Evolutionary conservation across 2,329 filamentous ascomycete species (phyloP).

Genomic region (Xylariomycetidae sp.): DNA sequence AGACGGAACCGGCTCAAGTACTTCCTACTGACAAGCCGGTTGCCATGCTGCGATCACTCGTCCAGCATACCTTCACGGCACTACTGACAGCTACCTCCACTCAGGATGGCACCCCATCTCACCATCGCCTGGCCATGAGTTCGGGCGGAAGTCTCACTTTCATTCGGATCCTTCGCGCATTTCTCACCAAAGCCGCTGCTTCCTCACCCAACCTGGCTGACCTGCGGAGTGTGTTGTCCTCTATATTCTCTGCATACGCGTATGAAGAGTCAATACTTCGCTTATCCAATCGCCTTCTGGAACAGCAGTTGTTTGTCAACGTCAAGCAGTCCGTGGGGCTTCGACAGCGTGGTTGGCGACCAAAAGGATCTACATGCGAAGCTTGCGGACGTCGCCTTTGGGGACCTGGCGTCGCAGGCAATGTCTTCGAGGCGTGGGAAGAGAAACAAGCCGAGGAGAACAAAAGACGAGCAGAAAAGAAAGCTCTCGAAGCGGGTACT

Average conservation of each 20-base stretch:
- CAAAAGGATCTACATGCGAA: constrained; percentile 80
- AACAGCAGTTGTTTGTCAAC: constrained; percentile 80
- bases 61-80: constrained; percentile 87
- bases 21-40: constrained; percentile 58
- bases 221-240: constrained; percentile 74
- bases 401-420: constrained; percentile 76
- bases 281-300: constrained; percentile 79
- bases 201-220: constrained; percentile 83
- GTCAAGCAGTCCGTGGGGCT: constrained; percentile 69
- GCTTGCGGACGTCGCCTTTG: constrained; percentile 76
- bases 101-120: constrained; percentile 26
- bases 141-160: constrained; percentile 65
- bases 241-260: constrained; percentile 91
- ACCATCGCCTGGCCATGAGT: constrained; percentile 28
- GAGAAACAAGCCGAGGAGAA: constrained; percentile 46
- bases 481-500: constrained; percentile 19
- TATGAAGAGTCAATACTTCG: constrained; percentile 88
- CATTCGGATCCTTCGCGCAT: constrained; percentile 80
- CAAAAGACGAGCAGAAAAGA: constrained; percentile 37
- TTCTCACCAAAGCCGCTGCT: constrained; percentile 74
- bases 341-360: constrained; percentile 82
- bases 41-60: constrained; percentile 64
- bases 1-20: constrained; percentile 16
- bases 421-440: constrained; percentile 80
- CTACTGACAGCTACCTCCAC: constrained; percentile 70